Percentiles rank a stretch among this genome's conserved stretches.
phyloP scores from a whole-genome alignment of 768 basidiomycete genomes.

The Suillus lakei region DNA sequence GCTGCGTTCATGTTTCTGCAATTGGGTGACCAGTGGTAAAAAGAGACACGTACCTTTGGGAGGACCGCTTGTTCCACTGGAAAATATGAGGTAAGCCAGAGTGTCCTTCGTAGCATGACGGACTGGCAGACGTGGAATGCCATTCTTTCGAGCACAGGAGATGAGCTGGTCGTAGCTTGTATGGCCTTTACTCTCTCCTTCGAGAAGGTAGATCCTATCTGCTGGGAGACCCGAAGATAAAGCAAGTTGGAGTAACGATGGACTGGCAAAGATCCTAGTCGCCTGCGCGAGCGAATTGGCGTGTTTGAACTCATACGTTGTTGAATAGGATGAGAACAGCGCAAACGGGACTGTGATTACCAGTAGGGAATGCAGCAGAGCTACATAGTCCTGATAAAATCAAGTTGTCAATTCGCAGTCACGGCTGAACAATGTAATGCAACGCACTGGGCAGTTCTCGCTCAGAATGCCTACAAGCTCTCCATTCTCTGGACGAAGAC shows the following conservation, averaged over 20 bases:
- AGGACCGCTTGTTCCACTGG: constrained; percentile 70
- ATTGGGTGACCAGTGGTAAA: neutral
- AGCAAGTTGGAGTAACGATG: constrained; percentile 42
- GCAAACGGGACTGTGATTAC: constrained; percentile 50
- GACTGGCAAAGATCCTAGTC: constrained; percentile 54
- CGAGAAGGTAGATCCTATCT: constrained; percentile 48
- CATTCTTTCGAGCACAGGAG: constrained; percentile 36
- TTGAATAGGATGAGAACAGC: constrained; percentile 51
- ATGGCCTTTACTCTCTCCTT: constrained; percentile 41
- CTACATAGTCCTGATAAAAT: constrained; percentile 48
- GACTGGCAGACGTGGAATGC: constrained; percentile 42
- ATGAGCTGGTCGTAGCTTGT: constrained; percentile 48
- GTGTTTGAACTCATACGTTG: constrained; percentile 53
- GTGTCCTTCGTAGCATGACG: constrained; percentile 52
- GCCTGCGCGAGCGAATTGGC: constrained; percentile 46
- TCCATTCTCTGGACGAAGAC: constrained; percentile 47
- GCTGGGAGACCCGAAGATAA: constrained; percentile 37
- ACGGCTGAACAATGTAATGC: neutral
- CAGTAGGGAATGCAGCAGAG: constrained; percentile 48
- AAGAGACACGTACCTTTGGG: constrained; percentile 56
- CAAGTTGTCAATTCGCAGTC: too few species aligned
- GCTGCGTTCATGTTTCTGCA: neutral
- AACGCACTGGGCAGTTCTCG: constrained; percentile 66
- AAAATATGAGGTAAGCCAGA: constrained; percentile 67
- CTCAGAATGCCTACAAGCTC: constrained; percentile 76